Percentiles rank a stretch among this genome's conserved stretches.
Conservation (phyloP, 768 basidiomycete species). For the Podaxis carcinomalis region DNA sequence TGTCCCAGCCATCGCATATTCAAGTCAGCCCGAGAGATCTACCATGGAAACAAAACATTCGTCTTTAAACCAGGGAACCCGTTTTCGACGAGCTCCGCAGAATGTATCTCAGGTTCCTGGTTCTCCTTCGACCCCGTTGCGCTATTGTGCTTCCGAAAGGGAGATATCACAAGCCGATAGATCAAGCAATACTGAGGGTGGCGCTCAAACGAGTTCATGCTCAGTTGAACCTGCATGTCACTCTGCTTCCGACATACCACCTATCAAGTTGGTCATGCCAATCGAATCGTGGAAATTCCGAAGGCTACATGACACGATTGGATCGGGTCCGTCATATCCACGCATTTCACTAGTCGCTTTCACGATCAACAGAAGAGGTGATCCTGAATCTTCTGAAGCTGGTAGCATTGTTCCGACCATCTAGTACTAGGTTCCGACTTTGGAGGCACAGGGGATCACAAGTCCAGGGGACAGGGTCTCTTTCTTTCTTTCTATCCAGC, state of each 20-base stretch:
- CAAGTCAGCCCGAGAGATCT: too few species aligned
- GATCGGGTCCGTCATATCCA: not conserved
- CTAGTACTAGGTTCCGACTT: not conserved
- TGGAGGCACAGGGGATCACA: not conserved
- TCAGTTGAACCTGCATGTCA: not conserved
- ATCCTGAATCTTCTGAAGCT: not conserved
- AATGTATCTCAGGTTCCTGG: not conserved
- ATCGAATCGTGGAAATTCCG: not conserved
- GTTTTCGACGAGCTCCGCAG: not conserved
- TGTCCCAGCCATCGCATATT: too few species aligned
- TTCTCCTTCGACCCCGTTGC: not conserved
- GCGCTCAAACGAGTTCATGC: not conserved
- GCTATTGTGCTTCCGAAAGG: not conserved
- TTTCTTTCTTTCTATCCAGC: too few species aligned
- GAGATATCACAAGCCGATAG: not conserved
- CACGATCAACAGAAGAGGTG: not conserved
- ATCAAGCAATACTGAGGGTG: not conserved
- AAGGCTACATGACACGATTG: not conserved
- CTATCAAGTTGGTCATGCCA: not conserved
- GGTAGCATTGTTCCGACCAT: not conserved
- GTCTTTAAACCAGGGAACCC: not conserved
- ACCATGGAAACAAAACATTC: too few species aligned
- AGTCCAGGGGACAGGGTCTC: not conserved
- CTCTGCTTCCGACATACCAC: not conserved
- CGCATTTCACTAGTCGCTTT: not conserved